Conservation (phyloP, 2,329 filamentous ascomycete genomes). For the Apiospora aurea region DNA sequence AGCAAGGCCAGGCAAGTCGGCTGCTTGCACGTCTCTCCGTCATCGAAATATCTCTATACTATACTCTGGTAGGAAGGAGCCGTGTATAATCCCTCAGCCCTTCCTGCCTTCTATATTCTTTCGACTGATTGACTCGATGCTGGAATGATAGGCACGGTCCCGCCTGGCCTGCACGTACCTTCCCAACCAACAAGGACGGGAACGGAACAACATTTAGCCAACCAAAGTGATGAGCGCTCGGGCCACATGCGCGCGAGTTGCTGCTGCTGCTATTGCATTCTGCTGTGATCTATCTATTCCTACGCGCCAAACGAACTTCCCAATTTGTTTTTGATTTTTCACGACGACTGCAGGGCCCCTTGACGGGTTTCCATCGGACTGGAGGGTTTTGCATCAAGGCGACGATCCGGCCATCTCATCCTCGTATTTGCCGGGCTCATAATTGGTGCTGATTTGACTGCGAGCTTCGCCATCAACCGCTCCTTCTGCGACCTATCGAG, state of each 20-base stretch:
- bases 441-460: not conserved
- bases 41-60: not conserved
- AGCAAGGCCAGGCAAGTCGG: not conserved
- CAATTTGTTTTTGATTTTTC: slow-evolving; percentile 15
- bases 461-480: not conserved
- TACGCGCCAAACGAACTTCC: slow-evolving; percentile 4
- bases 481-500: not conserved
- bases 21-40: not conserved
- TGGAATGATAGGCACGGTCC: not conserved
- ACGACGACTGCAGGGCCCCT: slow-evolving; percentile 14
- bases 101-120: not conserved
- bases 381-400: not conserved
- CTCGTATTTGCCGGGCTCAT: not conserved
- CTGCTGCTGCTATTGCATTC: slow-evolving; percentile 18
- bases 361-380: not conserved
- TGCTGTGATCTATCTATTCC: slow-evolving; percentile 2
- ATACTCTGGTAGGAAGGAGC: not conserved
- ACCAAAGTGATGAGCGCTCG: not conserved
- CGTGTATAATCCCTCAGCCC: not conserved
- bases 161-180: not conserved
- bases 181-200: not conserved
- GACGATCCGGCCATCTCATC: not conserved
- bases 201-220: not conserved
- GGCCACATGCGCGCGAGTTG: slow-evolving; percentile 1
- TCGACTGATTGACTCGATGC: not conserved